Percentiles rank a stretch among this genome's conserved stretches.
phyloP scores from a whole-genome alignment of 2,329 filamentous ascomycete species.

The Fusarium aywerte region DNA sequence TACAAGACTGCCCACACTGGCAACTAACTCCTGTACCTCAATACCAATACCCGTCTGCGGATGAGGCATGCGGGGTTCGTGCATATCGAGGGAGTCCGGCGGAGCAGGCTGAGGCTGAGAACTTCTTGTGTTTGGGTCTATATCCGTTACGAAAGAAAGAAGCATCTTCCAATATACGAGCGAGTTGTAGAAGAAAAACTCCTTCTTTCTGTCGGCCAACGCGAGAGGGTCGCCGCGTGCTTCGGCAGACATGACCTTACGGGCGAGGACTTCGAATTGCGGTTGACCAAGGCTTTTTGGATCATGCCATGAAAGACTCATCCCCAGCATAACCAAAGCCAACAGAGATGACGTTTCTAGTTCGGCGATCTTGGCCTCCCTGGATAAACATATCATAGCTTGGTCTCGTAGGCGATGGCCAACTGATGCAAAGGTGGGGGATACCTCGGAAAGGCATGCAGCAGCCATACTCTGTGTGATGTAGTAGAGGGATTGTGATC shows the following conservation, averaged over 20 bases:
- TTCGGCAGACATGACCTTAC: constrained; percentile 27
- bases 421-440: constrained; percentile 60
- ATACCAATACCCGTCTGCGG: constrained; percentile 44
- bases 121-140: constrained; percentile 12
- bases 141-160: constrained; percentile 43
- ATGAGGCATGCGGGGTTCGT: constrained; percentile 42
- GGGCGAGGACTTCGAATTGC: constrained; percentile 37
- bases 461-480: constrained; percentile 73
- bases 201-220: constrained; percentile 38
- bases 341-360: constrained; percentile 66
- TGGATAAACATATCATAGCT: constrained; percentile 62
- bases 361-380: constrained; percentile 58
- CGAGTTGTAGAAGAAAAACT: constrained; percentile 45
- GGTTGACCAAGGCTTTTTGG: constrained; percentile 60
- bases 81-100: constrained; percentile 16
- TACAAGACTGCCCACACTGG: constrained; percentile 40
- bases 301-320: constrained; percentile 70
- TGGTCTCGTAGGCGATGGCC: constrained; percentile 57
- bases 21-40: constrained; percentile 43
- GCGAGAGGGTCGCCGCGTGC: constrained; percentile 1
- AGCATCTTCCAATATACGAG: constrained; percentile 46
- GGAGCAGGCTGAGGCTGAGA: constrained; percentile 18
- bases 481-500: constrained; percentile 68
- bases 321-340: constrained; percentile 67
- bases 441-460: constrained; percentile 66